Base-by-base conservation (phyloP, 2,329 filamentous ascomycete species). In the Aspergillus sp. region DNA sequence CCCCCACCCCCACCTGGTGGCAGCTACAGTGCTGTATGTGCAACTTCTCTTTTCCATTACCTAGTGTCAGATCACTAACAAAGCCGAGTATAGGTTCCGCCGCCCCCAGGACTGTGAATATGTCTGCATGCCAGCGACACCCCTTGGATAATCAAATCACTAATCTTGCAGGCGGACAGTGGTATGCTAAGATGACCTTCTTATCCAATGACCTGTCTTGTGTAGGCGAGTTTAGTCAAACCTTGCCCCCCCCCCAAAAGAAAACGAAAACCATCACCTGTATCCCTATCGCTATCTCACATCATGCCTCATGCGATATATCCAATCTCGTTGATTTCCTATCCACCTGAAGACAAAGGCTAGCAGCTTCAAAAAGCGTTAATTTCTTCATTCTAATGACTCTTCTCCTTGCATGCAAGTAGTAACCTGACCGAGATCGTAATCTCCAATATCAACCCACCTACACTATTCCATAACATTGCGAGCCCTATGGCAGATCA, bases 11-110 rank as follows among this genome's bases (percentile, higher is more conserved):
- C 85, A 13, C 81, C 83, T n/a, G 83, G 84, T 54, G 81, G 74
- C 52, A 71, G 83, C 52, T 92, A 91, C 72, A 87, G 85, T 68
- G 83, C 88, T 69, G 89, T 90, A 85, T 59, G 49, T 59, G 45
- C 47, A 49, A 30, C 31, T 46, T 22, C 7, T 48, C 11, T 8
- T 11, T 25, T 17, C n/a, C 15, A 17, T 25, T 23, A 7, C 2
- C 41, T 9, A 19, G 17, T n/a, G 25, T 19, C 4, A 13, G 31
- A n/a, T n/a, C 25, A 19, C 56, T 58, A 47, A 58, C 38, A 31
- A 53, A 31, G n/a, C 52, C 38, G 7, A 7, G 8, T 38, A 47
- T 51, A 68, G 66, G 64, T 68, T 31, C 66, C 66, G 34, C 66
- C 66, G 9, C 66, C 66, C n/a, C 66, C 66, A 49, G 66, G 66